A percentile compares a stretch with the other conserved stretches of the same genome.
phyloP scores from a whole-genome alignment of 176 grass and related monocot genomes.

The Paspalum vaginatum region DNA sequence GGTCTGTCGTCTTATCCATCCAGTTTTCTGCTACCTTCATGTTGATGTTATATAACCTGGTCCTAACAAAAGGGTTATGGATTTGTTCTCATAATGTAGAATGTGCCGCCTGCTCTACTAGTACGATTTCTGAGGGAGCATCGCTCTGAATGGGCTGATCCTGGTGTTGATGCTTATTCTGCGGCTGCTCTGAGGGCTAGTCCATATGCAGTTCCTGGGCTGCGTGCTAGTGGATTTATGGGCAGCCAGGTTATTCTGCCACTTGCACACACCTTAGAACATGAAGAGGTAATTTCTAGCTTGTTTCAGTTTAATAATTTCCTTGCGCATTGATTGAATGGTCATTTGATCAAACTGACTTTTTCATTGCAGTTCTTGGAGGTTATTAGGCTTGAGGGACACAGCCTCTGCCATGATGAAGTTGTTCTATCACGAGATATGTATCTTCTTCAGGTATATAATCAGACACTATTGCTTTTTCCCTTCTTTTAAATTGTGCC shows the following conservation, averaged over 20 bases:
- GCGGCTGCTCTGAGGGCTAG: constrained; percentile 77
- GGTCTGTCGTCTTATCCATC: constrained; percentile 48
- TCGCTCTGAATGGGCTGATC: constrained; percentile 91
- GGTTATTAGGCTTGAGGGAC: constrained; percentile 89
- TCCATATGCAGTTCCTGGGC: constrained; percentile 72
- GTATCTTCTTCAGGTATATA: constrained; percentile 84
- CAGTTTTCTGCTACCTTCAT: constrained; percentile 4
- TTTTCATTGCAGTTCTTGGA: constrained; percentile 76
- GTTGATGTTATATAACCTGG: constrained; percentile 25
- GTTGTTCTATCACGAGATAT: constrained; percentile 89
- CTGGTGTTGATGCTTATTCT: constrained; percentile 90
- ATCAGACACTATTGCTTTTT: background rate
- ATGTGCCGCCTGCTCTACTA: constrained; percentile 83
- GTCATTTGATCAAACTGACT: constrained; percentile 17
- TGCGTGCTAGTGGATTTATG: constrained; percentile 67
- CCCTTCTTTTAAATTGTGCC: constrained; percentile 3
- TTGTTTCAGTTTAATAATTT: background rate
- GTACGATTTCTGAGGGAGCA: constrained; percentile 93
- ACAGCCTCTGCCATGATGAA: constrained; percentile 93
- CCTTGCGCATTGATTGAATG: background rate
- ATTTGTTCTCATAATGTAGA: constrained; percentile 59
- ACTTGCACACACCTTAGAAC: constrained; percentile 87
- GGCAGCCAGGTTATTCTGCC: constrained; percentile 92
- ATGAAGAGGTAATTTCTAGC: constrained; percentile 85
- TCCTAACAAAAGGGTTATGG: background rate